phyloP scores from a whole-genome alignment of 768 basidiomycete genomes.

The Melanogaster broomeanus region DNA sequence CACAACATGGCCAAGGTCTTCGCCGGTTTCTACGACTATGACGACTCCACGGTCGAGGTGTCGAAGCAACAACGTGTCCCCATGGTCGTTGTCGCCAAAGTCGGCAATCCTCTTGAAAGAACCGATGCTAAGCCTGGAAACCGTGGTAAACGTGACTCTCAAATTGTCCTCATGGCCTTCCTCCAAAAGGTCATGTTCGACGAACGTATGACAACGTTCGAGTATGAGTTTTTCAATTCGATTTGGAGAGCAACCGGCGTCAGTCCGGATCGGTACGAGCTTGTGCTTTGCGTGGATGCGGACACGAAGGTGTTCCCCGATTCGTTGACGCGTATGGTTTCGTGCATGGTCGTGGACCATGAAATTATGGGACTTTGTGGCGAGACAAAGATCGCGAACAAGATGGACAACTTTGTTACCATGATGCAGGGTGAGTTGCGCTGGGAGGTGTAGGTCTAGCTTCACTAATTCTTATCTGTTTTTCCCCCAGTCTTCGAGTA shows the following conservation, averaged over 20 bases:
- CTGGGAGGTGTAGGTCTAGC: neutral
- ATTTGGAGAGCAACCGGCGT: constrained; percentile 95
- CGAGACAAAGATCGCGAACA: constrained; percentile 99
- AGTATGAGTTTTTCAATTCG: constrained; percentile 99
- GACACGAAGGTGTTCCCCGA: constrained; percentile 99
- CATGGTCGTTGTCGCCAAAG: constrained; percentile 93
- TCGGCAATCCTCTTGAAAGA: constrained; percentile 89
- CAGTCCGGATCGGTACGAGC: constrained; percentile 93
- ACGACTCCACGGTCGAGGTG: constrained; percentile 83
- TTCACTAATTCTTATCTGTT: constrained; percentile 5
- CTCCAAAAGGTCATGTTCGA: constrained; percentile 99
- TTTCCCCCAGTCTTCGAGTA: constrained; percentile 87
- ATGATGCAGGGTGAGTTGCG: constrained; percentile 94
- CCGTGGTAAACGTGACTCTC: constrained; percentile 97
- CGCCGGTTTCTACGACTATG: constrained; percentile 96
- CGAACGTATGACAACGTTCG: constrained; percentile 99
- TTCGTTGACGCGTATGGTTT: constrained; percentile 92
- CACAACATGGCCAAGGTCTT: constrained; percentile 99
- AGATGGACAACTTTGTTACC: constrained; percentile 96
- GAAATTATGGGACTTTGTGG: constrained; percentile 99
- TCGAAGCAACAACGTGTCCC: constrained; percentile 97
- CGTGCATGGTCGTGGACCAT: constrained; percentile 94
- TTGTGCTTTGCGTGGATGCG: constrained; percentile 94
- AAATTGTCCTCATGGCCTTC: constrained; percentile 97
- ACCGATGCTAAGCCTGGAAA: constrained; percentile 94